Conservation (phyloP, 495 filamentous ascomycete species). For the Beverwykella pulmonaria region DNA sequence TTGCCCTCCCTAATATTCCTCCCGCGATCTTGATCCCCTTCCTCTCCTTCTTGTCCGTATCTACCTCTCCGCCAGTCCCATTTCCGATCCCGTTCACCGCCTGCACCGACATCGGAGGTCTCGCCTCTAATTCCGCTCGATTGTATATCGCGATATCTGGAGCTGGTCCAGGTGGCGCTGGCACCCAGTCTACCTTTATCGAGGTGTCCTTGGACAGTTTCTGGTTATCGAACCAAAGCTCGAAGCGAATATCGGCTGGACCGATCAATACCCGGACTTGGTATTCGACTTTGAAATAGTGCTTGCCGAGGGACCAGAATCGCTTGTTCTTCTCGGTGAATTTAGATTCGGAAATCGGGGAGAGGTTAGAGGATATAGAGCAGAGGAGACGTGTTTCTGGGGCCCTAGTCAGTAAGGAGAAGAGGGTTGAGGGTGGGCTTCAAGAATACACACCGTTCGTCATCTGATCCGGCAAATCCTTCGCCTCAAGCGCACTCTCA, state of each 20-base stretch:
- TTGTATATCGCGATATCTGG: constrained; percentile 18
- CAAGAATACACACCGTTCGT: constrained; percentile 31
- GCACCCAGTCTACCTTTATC: constrained; percentile 49
- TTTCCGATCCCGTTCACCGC: not conserved
- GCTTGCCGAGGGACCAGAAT: constrained; percentile 46
- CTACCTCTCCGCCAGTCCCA: not conserved
- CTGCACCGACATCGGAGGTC: not conserved
- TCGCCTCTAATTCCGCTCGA: constrained; percentile 7
- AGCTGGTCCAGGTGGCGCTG: constrained; percentile 10
- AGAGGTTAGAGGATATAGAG: constrained; percentile 47
- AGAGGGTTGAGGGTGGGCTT: not conserved
- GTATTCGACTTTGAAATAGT: constrained; percentile 48
- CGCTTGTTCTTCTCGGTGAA: constrained; percentile 49
- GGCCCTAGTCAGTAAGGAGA: not conserved
- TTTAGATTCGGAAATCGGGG: constrained; percentile 40
- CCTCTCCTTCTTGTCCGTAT: not conserved
- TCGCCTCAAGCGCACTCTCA: constrained; percentile 39
- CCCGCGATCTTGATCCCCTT: not conserved
- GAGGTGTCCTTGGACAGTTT: constrained; percentile 46
- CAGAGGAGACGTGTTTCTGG: constrained; percentile 45
- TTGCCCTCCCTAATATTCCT: constrained; percentile 7
- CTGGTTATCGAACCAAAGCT: constrained; percentile 48
- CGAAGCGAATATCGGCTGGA: constrained; percentile 46
- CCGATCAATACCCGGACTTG: constrained; percentile 45
- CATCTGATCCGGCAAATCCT: constrained; percentile 42